Conservation (phyloP, 2,329 filamentous ascomycete genomes). For the Colletotrichum truncatum region DNA sequence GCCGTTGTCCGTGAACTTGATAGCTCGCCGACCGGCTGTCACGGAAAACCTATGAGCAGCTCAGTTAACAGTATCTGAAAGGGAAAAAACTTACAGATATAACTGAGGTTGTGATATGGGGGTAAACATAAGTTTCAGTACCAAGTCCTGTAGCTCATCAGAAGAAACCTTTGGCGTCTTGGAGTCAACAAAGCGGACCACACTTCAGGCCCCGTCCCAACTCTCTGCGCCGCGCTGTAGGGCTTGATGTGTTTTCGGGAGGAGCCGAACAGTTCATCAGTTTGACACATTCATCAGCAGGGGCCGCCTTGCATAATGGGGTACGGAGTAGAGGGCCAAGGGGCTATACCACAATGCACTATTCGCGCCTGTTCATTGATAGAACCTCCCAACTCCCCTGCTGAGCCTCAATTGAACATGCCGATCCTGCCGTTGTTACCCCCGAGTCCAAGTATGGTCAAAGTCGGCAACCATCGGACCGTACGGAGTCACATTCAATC, state of each 20-base stretch:
- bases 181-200: no score
- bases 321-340: conserved; percentile 3
- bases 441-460: no score
- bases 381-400: neutral
- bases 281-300: conserved; percentile 11
- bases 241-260: conserved; percentile 4
- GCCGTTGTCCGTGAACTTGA: neutral
- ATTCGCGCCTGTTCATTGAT: neutral
- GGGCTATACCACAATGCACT: conserved; percentile 14
- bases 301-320: neutral
- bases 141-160: no score
- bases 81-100: neutral
- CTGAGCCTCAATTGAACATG: neutral
- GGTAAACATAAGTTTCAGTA: no score
- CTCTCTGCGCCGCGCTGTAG: no score
- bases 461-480: no score
- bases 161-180: no score
- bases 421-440: neutral
- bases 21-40: neutral
- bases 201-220: neutral
- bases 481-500: no score
- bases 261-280: conserved; percentile 5
- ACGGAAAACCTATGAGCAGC: neutral
- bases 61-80: neutral
- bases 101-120: no score